phyloP scores from a whole-genome alignment of 2,329 filamentous ascomycete genomes.

The Beauveria australis region DNA sequence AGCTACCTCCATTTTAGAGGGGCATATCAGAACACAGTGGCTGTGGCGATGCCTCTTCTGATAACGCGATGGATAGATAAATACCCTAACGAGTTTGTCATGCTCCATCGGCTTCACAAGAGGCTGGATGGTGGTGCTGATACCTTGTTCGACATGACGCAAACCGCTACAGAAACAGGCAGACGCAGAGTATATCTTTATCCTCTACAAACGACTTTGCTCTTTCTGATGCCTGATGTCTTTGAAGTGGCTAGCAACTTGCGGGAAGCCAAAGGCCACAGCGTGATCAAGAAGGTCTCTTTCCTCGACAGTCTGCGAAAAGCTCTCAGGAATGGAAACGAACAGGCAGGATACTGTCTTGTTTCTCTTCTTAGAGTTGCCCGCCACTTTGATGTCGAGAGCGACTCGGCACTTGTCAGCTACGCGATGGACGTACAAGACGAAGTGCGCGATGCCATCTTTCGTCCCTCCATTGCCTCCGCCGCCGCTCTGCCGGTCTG shows the following conservation, averaged over 20 bases:
- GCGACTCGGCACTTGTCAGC: constrained; percentile 55
- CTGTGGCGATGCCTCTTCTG: constrained; percentile 52
- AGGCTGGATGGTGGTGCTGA: constrained; percentile 58
- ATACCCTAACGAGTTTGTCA: constrained; percentile 56
- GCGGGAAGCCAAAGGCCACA: constrained; percentile 52
- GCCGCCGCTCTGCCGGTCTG: constrained; percentile 42
- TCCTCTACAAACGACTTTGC: constrained; percentile 53
- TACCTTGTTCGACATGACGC: constrained; percentile 61
- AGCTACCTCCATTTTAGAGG: constrained; percentile 60
- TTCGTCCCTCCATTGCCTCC: constrained; percentile 39
- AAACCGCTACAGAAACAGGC: constrained; percentile 50
- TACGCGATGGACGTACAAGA: constrained; percentile 64
- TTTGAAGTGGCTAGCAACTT: constrained; percentile 63
- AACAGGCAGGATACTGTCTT: constrained; percentile 59
- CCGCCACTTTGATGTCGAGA: constrained; percentile 55
- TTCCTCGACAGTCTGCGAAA: constrained; percentile 59
- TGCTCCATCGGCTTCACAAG: constrained; percentile 51
- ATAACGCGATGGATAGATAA: constrained; percentile 60
- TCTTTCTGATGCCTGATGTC: constrained; percentile 59
- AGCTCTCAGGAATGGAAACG: constrained; percentile 54
- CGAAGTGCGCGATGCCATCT: constrained; percentile 58
- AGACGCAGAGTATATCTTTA: constrained; percentile 48
- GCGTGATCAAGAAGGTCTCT: constrained; percentile 57
- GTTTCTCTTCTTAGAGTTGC: constrained; percentile 54
- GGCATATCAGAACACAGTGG: constrained; percentile 54